Base-by-base conservation (phyloP, 495 filamentous ascomycete genomes). In the Penicillium coprophilum region DNA sequence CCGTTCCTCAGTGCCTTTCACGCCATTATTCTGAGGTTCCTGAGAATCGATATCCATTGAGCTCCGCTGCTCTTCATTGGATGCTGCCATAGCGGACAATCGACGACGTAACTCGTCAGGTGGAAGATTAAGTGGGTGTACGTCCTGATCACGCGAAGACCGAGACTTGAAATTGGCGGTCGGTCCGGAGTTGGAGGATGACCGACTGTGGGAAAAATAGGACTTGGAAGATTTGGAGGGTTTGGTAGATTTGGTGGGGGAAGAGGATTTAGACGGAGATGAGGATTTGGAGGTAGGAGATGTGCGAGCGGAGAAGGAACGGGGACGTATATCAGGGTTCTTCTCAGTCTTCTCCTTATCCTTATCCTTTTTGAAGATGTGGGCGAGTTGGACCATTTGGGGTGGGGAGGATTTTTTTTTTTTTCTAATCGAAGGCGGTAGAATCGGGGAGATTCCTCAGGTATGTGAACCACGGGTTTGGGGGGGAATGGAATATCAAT, bases 61-160 rank as follows among this genome's bases (percentile, higher is more conserved):
- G 58, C 74, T 84, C 63, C 71, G 71, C 50, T 73, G 67, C 50
- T 75, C 68, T 57, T 87, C 85, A 48, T 77, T 80, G 69, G 81
- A 84, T 67, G 83, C 83, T 60, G 84, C 87, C 72, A 88, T 84
- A 50, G 85, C 84, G 48, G 87, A 89, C 40, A 88, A 55, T 56
- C 64, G 83, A 53, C 87, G 85, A 70, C 85, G 86, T 57, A 88
- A 80, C 80, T 95, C 85, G 72, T 94, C 90, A 38, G 90, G 91
- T 3, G 87, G 90, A 31, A 93, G 83, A 66, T 96, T 96, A 47
- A 96, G 79, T 34, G 92, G 92, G 71, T 96, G 92, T 8, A 80
- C 81, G 58, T 90, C 83, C 47, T 79, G 79, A 66, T 90, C 87
- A 72, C 81, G 76, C 54, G 83, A 82, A 68, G 77, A 66, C 58